A percentile compares a stretch with the other conserved stretches of the same genome.
phyloP scores from a whole-genome alignment of 106 monocot species.

The Dendrobium officinale region DNA sequence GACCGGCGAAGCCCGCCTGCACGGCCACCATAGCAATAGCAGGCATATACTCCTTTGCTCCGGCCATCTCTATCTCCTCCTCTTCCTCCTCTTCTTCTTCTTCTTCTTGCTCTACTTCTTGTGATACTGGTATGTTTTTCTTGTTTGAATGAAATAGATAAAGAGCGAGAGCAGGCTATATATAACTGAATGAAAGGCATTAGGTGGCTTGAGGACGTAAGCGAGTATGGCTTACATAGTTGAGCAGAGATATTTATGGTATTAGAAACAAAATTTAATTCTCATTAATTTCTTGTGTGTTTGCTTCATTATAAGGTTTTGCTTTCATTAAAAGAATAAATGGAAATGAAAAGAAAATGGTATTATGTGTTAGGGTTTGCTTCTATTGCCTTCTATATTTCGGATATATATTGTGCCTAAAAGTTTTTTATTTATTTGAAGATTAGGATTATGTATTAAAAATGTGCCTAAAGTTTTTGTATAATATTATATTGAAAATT shows the following conservation, averaged over 20 bases:
- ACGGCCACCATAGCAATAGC: slow-evolving; percentile 60
- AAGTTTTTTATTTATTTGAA: too few species aligned
- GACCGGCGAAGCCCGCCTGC: slow-evolving; percentile 69
- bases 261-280: background rate
- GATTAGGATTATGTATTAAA: too few species aligned
- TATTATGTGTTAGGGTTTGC: background rate
- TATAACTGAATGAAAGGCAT: background rate
- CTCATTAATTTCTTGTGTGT: background rate
- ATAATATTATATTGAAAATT: too few species aligned
- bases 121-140: too few species aligned
- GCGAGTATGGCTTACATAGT: background rate
- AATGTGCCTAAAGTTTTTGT: too few species aligned
- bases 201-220: background rate
- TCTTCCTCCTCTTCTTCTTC: background rate
- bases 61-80: background rate
- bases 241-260: background rate
- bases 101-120: background rate
- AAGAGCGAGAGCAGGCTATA: background rate
- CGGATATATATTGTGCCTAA: background rate
- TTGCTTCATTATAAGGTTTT: background rate
- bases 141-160: background rate
- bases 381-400: background rate
- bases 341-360: background rate
- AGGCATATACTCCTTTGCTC: slow-evolving; percentile 16
- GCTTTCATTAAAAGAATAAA: background rate